Evolutionary conservation across 805 yeast genomes (phyloP), one percentile per base, ranked within the genome.

Genomic region (Ogataea nitratoaversa): DNA sequence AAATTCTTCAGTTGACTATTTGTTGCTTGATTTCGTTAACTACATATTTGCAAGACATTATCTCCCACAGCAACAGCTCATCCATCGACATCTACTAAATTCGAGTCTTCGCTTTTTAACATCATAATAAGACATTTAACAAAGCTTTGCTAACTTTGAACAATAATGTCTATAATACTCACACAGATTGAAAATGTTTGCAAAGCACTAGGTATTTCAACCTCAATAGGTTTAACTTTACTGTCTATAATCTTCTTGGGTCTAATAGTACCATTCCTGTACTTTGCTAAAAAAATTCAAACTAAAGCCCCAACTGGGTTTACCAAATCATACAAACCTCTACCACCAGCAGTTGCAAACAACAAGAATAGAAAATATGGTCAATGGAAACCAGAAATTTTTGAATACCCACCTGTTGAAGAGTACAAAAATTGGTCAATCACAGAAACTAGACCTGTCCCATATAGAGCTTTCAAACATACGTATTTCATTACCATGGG

Each of bases 401-500:
- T 67, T 53, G 52, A 55, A 22, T 63, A 74, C 9, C 84, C 85
- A 0, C 53, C 45, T 1, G 83, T 84, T 6, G 53, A 57, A 20
- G 68, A 73, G 8, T 77, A 52, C 46, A 59, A 64, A 18, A 54
- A 67, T 48, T 78, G 82, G 82, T 70, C 72, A 40, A 56, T 73
- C 36, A 57, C 60, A 11, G 62, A 60, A 3, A 78, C 84, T 4
- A 62, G 59, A 40, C 83, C 84, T 1, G 53, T 76, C 28, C 80
- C 84, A n/a, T 79, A 79, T 52, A 64, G 85, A 35, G 84, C 87
- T 0, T 82, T 81, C 62, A 78, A 71, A 53, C 82, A 78, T 57
- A 77, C 74, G 43, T 81, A 81, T 54, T 71, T 65, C 48, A 71
- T 81, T 36, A 81, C 82, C 19, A 81, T 81, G 88, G 88, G 87